These are phyloP conservation scores for Yamagishiella unicocca DNA, from an alignment of 139 green algal species.

Conservation along the genomic window DNA sequence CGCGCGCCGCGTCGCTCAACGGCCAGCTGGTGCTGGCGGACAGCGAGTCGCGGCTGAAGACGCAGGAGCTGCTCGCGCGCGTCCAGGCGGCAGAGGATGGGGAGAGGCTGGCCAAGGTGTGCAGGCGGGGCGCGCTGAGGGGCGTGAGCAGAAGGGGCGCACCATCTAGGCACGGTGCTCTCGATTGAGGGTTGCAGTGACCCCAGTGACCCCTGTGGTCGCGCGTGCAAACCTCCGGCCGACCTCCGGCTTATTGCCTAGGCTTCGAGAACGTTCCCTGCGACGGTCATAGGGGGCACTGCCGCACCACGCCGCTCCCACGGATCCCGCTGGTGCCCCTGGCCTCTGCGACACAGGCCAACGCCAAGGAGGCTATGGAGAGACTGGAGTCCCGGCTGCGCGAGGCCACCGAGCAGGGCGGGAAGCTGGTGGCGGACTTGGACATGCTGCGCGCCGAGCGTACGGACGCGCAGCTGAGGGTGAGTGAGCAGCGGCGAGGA, in stretches of 20 bases:
- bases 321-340: too few relatives aligned
- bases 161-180: too few relatives aligned
- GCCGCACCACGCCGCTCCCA: too few relatives aligned
- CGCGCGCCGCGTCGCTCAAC: slow-evolving; percentile 38
- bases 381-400: slow-evolving; percentile 37
- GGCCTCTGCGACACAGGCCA: neutral
- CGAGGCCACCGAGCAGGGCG: slow-evolving; percentile 9
- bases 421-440: slow-evolving; percentile 28
- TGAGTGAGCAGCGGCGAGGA: neutral
- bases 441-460: slow-evolving; percentile 31
- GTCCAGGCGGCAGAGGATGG: slow-evolving; percentile 42
- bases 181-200: too few relatives aligned
- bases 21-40: slow-evolving; percentile 47
- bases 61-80: slow-evolving; percentile 28
- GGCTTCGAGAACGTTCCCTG: too few relatives aligned
- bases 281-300: too few relatives aligned
- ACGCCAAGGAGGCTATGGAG: slow-evolving; percentile 33
- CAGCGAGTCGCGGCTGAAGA: slow-evolving; percentile 48
- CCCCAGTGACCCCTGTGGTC: too few relatives aligned
- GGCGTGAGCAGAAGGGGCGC: too few relatives aligned
- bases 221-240: too few relatives aligned
- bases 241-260: too few relatives aligned
- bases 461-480: slow-evolving; percentile 40
- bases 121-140: too few relatives aligned
- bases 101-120: slow-evolving; percentile 42